Conservation (phyloP, 2,329 filamentous ascomycete species). For the Stagonosporopsis chrysanthemi region DNA sequence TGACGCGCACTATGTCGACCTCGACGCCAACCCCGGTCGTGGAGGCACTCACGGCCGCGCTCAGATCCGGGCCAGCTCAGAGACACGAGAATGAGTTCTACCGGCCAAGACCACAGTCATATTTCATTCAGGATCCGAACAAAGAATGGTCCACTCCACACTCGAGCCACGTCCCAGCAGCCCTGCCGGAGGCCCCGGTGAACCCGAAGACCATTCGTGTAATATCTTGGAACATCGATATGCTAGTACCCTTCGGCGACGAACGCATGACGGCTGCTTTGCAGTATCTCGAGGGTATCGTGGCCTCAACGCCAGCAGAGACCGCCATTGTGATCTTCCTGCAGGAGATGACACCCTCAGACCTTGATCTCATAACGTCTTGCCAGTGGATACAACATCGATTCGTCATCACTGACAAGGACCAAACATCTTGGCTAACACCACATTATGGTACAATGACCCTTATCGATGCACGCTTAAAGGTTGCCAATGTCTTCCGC, state of each 20-base stretch:
- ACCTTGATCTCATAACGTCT: constrained; percentile 55
- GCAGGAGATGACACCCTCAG: constrained; percentile 60
- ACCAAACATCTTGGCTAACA: constrained; percentile 54
- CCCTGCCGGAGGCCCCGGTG: background rate
- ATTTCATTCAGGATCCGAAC: background rate
- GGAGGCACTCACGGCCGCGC: constrained; percentile 21
- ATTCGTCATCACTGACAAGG: constrained; percentile 60
- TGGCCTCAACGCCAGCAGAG: constrained; percentile 26
- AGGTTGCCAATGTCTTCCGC: constrained; percentile 57
- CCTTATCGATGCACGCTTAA: constrained; percentile 58
- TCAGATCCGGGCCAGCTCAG: constrained; percentile 24
- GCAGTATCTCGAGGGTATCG: constrained; percentile 46
- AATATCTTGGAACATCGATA: constrained; percentile 61
- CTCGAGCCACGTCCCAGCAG: constrained; percentile 6
- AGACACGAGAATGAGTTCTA: constrained; percentile 24
- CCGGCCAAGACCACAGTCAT: constrained; percentile 16
- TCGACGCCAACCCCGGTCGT: constrained; percentile 21
- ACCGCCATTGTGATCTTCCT: constrained; percentile 57
- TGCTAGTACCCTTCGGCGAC: constrained; percentile 48
- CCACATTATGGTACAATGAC: constrained; percentile 62
- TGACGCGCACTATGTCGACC: constrained; percentile 1
- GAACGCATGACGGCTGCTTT: constrained; percentile 55
- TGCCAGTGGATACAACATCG: constrained; percentile 57
- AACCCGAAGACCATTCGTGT: constrained; percentile 35
- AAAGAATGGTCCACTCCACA: background rate